A percentile compares a stretch with the other conserved stretches of the same genome.
Evolutionary conservation across 83 land plant genomes (phyloP).

Genomic region (Thuja plicata): DNA sequence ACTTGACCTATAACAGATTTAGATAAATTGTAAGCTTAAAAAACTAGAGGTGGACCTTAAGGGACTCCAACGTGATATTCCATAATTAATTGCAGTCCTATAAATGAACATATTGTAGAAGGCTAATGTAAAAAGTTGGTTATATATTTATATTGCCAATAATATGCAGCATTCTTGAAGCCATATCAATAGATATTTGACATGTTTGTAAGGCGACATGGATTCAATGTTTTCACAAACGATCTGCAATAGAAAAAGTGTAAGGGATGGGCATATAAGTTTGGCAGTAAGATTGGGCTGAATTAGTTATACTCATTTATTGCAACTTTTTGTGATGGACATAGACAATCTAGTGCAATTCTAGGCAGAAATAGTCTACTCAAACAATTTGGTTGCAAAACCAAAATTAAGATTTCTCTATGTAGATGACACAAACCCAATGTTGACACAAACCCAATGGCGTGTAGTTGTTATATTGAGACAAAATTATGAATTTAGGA

Average conservation of each 20-base stretch:
- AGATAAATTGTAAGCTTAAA: neutral
- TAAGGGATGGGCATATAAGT: neutral
- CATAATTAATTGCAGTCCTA: neutral
- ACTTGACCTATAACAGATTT: neutral
- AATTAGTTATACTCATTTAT: neutral
- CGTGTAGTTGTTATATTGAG: neutral
- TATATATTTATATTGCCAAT: neutral
- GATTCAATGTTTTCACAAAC: neutral
- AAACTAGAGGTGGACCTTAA: neutral
- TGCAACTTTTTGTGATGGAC: neutral
- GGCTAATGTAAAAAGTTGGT: neutral
- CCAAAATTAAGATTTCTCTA: neutral
- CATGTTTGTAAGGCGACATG: neutral
- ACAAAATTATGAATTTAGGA: neutral
- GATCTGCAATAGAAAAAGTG: neutral
- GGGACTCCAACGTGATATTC: neutral
- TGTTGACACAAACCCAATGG: neutral
- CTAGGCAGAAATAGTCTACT: neutral
- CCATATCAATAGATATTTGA: constrained; percentile 1
- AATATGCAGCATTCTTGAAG: neutral
- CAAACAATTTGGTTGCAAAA: neutral
- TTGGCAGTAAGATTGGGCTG: neutral
- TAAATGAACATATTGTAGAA: neutral
- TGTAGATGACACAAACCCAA: neutral
- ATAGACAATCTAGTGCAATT: neutral